Conservation (phyloP, 2,329 filamentous ascomycete species). For the Pyrenochaeta sp. region DNA sequence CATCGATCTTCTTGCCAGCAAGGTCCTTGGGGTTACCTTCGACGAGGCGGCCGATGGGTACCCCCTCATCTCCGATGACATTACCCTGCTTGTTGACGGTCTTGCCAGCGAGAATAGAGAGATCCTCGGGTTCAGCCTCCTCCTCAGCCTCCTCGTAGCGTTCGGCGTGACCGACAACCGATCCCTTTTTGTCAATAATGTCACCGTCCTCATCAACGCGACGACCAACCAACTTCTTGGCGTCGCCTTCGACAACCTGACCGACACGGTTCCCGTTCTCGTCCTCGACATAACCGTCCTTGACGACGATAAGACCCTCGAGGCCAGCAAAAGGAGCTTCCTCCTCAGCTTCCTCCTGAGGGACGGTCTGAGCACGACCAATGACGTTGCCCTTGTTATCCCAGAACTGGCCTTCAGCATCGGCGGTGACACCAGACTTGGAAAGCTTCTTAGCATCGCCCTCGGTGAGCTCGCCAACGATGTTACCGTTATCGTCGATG, state of each 20-base stretch:
- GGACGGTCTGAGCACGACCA: constrained; percentile 58
- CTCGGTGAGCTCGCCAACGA: constrained; percentile 60
- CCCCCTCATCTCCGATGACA: constrained; percentile 60
- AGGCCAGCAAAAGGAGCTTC: constrained; percentile 61
- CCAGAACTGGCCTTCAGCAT: constrained; percentile 62
- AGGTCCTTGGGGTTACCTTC: constrained; percentile 72
- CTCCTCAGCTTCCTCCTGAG: constrained; percentile 57
- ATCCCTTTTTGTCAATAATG: constrained; percentile 63
- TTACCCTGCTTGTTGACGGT: constrained; percentile 61
- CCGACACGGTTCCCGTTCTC: constrained; percentile 61
- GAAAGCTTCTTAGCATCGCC: constrained; percentile 63
- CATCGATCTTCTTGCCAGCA: constrained; percentile 74
- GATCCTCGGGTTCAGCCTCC: constrained; percentile 56
- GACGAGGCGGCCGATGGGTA: constrained; percentile 69
- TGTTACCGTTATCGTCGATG: constrained; percentile 55
- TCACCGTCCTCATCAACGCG: constrained; percentile 62
- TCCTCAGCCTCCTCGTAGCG: constrained; percentile 72
- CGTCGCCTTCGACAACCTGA: constrained; percentile 58
- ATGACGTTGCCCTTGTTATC: constrained; percentile 63
- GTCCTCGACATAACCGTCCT: constrained; percentile 60
- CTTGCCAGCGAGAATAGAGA: constrained; percentile 57
- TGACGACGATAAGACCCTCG: constrained; percentile 59
- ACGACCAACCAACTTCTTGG: constrained; percentile 61
- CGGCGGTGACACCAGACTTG: constrained; percentile 56
- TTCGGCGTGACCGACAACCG: constrained; percentile 61